phyloP scores from a whole-genome alignment of 805 yeast genomes.

The Kuraishia capsulata region DNA sequence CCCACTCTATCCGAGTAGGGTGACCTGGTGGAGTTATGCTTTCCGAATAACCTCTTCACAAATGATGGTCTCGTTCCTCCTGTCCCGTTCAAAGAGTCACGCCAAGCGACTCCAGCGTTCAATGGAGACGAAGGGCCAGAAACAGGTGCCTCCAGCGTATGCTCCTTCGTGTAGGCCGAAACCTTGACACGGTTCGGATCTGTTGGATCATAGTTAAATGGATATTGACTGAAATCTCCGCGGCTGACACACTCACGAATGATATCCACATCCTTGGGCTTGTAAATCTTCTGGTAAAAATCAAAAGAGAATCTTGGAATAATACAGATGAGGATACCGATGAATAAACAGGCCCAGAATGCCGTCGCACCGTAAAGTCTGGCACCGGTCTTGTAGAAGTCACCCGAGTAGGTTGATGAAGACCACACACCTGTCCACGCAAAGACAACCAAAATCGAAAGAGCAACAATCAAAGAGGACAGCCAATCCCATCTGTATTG shows the following conservation, averaged over 20 bases:
- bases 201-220: constrained; percentile 68
- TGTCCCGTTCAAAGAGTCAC: constrained; percentile 23
- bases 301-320: constrained; percentile 62
- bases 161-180: constrained; percentile 30
- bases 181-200: constrained; percentile 58
- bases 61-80: constrained; percentile 27
- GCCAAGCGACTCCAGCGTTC: constrained; percentile 11
- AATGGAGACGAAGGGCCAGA: constrained; percentile 7
- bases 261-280: constrained; percentile 65
- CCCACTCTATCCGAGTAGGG: constrained; percentile 12
- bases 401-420: constrained; percentile 39
- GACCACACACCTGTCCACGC: constrained; percentile 84
- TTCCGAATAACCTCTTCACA: constrained; percentile 27
- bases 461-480: constrained; percentile 39
- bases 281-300: constrained; percentile 37
- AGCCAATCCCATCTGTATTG: constrained; percentile 82
- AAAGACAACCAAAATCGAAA: constrained; percentile 53
- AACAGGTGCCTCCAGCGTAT: constrained; percentile 15
- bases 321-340: constrained; percentile 56
- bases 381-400: constrained; percentile 60
- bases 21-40: constrained; percentile 11
- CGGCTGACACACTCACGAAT: constrained; percentile 59
- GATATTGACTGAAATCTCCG: constrained; percentile 64
- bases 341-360: constrained; percentile 60
- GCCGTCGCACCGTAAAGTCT: constrained; percentile 51